Evolutionary conservation across 2,329 filamentous ascomycete genomes (phyloP), one percentile per base, ranked within the genome.

Genomic region (Diaporthe velutina): DNA sequence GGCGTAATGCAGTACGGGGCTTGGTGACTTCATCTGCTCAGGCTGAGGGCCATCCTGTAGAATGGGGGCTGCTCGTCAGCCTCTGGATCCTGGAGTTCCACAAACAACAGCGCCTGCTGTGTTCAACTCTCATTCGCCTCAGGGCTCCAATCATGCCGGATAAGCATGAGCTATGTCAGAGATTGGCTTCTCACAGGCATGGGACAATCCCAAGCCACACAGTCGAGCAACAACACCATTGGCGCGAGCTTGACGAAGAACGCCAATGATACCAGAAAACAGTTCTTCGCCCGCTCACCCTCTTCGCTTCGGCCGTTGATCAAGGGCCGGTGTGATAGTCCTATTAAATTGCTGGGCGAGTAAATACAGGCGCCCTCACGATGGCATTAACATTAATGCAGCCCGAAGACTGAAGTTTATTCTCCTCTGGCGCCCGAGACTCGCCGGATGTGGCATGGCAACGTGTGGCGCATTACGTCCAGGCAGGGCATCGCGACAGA

Each of bases 341-440:
- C 5, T 40, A 33, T 30, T 28, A 25, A 4, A 66, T 13, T 45
- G 19, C 70, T 61, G 42, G 25, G 1, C 40, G 42, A 71, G 61
- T 52, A n/a, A 48, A 38, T 48, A 22, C n/a, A n/a, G 30, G 30
- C 45, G 22, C 57, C 35, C n/a, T 67, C 64, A n/a, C 45, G n/a
- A 52, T 19, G n/a, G 48, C 33, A 67, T 52, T 30, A 25, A 52
- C 64, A 45, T 42, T 10, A 45, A 45, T n/a, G 58, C 60, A n/a
- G 60, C 28, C 28, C 17, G n/a, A 33, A 64, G 40, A 30, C 30
- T 28, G 64, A 30, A 68, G 64, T 28, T 68, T 68, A 70, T 58
- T 58, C 25, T 33, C 15, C 45, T 40, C 38, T 61, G 58, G 73
- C 73, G 38, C 48, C 73, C 70, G 71, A 38, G 57, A 55, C 67